Percentiles rank a stretch among this genome's conserved stretches.
phyloP scores from a whole-genome alignment of 1,139 yeast species.

The Lodderomyces parapsilosis region DNA sequence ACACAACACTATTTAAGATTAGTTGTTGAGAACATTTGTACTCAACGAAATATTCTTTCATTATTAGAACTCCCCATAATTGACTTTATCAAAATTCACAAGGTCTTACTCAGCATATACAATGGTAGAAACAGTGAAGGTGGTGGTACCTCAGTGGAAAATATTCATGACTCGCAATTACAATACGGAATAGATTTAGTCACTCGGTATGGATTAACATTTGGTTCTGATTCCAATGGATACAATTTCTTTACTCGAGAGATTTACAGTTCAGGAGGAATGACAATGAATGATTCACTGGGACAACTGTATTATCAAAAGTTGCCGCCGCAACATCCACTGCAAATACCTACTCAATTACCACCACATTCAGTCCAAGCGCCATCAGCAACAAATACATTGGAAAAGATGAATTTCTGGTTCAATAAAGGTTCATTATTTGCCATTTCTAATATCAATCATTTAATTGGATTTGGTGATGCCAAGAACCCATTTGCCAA shows the following conservation, averaged over 20 bases:
- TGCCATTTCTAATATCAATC: conserved; percentile 73
- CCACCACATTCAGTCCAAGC: conserved; percentile 15
- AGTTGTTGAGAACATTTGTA: conserved; percentile 75
- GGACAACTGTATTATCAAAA: conserved; percentile 19
- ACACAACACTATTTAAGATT: conserved; percentile 72
- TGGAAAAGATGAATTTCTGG: conserved; percentile 69
- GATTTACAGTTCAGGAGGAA: conserved; percentile 42
- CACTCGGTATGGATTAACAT: conserved; percentile 64
- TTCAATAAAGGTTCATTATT: conserved; percentile 71
- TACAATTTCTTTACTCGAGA: conserved; percentile 58
- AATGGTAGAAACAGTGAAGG: conserved; percentile 34
- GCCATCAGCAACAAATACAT: conserved; percentile 30
- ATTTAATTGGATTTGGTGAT: conserved; percentile 75
- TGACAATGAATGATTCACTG: conserved; percentile 16
- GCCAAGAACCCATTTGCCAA: conserved; percentile 73
- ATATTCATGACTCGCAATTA: conserved; percentile 41
- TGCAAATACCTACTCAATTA: conserved; percentile 1
- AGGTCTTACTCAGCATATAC: conserved; percentile 54
- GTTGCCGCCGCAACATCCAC: conserved; percentile 12
- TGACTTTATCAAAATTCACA: conserved; percentile 66
- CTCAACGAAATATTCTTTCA: conserved; percentile 64
- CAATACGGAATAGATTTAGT: conserved; percentile 63
- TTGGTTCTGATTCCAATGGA: conserved; percentile 69
- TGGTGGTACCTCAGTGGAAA: conserved; percentile 18
- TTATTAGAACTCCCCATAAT: conserved; percentile 59